phyloP scores from a whole-genome alignment of 202 grass and related monocot species.

The Eragrostis tef region DNA sequence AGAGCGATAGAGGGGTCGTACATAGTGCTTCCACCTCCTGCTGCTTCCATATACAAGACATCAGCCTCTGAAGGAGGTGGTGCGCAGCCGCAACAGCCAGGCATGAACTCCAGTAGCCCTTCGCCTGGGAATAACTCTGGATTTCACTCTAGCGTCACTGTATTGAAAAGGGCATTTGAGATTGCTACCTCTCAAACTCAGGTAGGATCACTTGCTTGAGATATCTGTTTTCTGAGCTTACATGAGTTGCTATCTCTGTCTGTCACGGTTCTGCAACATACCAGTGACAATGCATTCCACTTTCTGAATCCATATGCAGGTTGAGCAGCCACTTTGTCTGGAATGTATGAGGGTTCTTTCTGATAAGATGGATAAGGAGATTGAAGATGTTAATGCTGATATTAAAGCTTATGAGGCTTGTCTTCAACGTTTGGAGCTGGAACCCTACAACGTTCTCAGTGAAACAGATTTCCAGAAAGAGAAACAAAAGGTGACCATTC shows the following conservation, averaged over 20 bases:
- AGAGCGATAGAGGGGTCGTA: slow-evolving; percentile 89
- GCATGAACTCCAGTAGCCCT: slow-evolving; percentile 49
- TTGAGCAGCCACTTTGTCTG: slow-evolving; percentile 94
- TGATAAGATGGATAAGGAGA: slow-evolving; percentile 94
- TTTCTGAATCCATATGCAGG: slow-evolving; percentile 45
- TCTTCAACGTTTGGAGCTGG: slow-evolving; percentile 68
- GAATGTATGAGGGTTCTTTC: slow-evolving; percentile 96
- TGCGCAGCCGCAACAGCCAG: slow-evolving; percentile 42
- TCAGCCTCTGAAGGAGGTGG: slow-evolving; percentile 56
- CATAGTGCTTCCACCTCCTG: slow-evolving; percentile 88
- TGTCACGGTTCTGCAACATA: not conserved
- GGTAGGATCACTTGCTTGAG: slow-evolving; percentile 52
- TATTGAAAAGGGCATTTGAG: slow-evolving; percentile 93
- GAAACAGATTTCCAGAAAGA: slow-evolving; percentile 77
- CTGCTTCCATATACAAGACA: slow-evolving; percentile 81
- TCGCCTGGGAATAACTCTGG: slow-evolving; percentile 65
- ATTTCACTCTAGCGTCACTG: slow-evolving; percentile 85
- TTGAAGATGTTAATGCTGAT: slow-evolving; percentile 83
- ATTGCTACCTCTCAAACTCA: slow-evolving; percentile 92
- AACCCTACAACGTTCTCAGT: slow-evolving; percentile 72
- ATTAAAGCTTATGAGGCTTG: slow-evolving; percentile 90
- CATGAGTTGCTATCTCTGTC: not conserved
- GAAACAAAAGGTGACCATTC: slow-evolving; percentile 73
- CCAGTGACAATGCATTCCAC: not conserved
- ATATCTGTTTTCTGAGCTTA: not conserved